Evolutionary conservation across 2,329 filamentous ascomycete species (phyloP).

Genomic region (Penicillium sp.): DNA sequence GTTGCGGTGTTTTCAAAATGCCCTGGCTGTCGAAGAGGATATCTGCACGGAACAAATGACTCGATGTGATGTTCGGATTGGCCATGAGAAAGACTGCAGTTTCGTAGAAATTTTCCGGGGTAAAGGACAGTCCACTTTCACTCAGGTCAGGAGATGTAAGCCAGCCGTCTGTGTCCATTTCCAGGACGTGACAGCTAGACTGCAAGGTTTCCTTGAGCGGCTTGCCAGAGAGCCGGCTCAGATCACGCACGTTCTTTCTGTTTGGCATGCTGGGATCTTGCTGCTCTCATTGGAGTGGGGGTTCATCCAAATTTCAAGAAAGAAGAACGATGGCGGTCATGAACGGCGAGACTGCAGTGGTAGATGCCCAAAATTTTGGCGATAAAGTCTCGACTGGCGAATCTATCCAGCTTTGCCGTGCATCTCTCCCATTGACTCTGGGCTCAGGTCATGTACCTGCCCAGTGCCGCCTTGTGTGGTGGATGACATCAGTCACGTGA

Average conservation of each 20-base stretch:
- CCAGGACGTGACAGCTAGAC: slow-evolving; percentile 23
- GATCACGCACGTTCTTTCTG: slow-evolving; percentile 25
- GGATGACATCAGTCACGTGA: background rate
- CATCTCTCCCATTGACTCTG: background rate
- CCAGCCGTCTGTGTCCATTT: slow-evolving; percentile 29
- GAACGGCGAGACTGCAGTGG: background rate
- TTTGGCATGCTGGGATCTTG: slow-evolving; percentile 20
- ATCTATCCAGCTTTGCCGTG: background rate
- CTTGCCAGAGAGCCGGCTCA: slow-evolving; percentile 28
- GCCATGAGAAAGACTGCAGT: slow-evolving; percentile 51
- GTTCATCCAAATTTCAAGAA: background rate
- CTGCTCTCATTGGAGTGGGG: background rate
- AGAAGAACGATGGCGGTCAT: background rate
- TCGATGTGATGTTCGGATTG: slow-evolving; percentile 63
- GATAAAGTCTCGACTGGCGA: background rate
- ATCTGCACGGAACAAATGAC: slow-evolving; percentile 62
- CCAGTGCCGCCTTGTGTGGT: background rate
- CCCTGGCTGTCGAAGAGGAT: slow-evolving; percentile 58
- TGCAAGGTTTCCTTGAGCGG: slow-evolving; percentile 33
- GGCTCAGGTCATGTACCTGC: background rate
- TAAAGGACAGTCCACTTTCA: slow-evolving; percentile 29
- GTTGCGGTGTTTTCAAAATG: slow-evolving; percentile 33
- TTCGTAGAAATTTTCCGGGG: slow-evolving; percentile 43
- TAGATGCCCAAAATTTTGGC: too few species aligned
- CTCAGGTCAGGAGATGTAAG: slow-evolving; percentile 36